Base-by-base conservation (phyloP, 345 rosid genomes). In the Eucalyptus fibrosa region DNA sequence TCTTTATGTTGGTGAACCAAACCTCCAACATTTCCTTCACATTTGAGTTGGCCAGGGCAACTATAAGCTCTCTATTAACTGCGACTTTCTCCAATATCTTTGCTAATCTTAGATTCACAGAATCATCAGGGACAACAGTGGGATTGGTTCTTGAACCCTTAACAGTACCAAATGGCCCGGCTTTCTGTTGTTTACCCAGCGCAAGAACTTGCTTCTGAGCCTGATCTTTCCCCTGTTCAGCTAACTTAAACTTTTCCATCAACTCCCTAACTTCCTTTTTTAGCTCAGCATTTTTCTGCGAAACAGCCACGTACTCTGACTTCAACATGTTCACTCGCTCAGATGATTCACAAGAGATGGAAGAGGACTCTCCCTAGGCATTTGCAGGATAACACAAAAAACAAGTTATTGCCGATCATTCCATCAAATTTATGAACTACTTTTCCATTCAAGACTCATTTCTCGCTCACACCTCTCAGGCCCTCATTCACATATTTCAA, bases 1-100 rank as follows among this genome's bases (percentile, higher is more conserved):
- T 94, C 88, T 92, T 93, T 86, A 94, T 94, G 91, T 88, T 93
- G 30, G 92, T 92, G 91, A 94, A 92, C 95, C 95, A 94, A n/a
- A 94, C 92, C 91, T 93, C 93, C 60, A 94, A 80, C 92, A 90
- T 92, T 37, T 87, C 83, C 90, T 92, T 90, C 89, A 94, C 93
- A 42, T 91, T 90, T n/a, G 94, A 93, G 90, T 94, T 94, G 30
- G 95, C 95, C 50, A 94, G 91, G n/a, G 93, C 95, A 86, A 94
- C 95, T 60, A 94, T 88, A 28, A 94, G 88, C 90, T 92, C 94
- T 53, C 89, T 94, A 44, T 77, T 72, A 44, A 89, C 89, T 81
- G 95, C 94, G 67, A 94, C 80, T 89, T 91, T 87, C 85, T 89
- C 90, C 89, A 92, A 65, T 60, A 92, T 83, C 72, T 92, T 89